Percentiles rank a stretch among this genome's conserved stretches.
Evolutionary conservation across 1,284 basidiomycete species (phyloP).

Genomic region (Austropuccinia psidii): DNA sequence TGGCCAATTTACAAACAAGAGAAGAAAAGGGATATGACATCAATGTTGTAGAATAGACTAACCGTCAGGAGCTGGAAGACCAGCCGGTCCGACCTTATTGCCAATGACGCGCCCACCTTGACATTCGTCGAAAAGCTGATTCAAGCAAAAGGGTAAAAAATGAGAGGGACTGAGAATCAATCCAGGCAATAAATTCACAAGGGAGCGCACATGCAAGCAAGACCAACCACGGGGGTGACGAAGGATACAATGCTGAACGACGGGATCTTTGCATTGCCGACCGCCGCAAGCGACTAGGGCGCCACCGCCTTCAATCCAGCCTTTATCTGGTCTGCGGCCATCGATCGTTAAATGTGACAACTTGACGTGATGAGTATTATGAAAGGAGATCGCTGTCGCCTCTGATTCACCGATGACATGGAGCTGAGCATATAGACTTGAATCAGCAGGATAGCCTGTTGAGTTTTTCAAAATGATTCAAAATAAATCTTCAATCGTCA

Average conservation of each 20-base stretch:
- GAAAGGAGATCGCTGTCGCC: constrained; percentile 26
- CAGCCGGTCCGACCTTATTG: constrained; percentile 33
- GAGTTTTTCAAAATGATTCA: background rate
- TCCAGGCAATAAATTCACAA: too few relatives aligned
- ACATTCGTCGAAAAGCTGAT: constrained; percentile 11
- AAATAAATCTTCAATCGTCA: background rate
- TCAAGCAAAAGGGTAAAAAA: background rate
- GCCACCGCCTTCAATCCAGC: constrained; percentile 16
- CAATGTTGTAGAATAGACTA: background rate
- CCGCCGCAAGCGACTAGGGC: constrained; percentile 30
- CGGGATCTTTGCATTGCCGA: constrained; percentile 14
- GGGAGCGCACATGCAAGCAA: constrained; percentile 31
- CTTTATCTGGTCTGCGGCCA: constrained; percentile 30
- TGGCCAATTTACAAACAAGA: background rate
- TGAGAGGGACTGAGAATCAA: background rate
- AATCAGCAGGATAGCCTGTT: constrained; percentile 32
- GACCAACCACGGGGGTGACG: constrained; percentile 32
- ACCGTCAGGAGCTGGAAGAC: constrained; percentile 25
- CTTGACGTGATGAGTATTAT: constrained; percentile 35
- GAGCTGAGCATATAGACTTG: constrained; percentile 18
- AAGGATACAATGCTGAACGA: constrained; percentile 27
- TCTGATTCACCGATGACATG: constrained; percentile 19
- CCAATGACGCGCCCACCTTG: constrained; percentile 24
- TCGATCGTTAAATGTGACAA: constrained; percentile 32
- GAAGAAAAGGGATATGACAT: background rate